A percentile compares a stretch with the other conserved stretches of the same genome.
Evolutionary conservation across 140 eudicot genomes (phyloP).

Genomic region (Bidens hawaiensis): DNA sequence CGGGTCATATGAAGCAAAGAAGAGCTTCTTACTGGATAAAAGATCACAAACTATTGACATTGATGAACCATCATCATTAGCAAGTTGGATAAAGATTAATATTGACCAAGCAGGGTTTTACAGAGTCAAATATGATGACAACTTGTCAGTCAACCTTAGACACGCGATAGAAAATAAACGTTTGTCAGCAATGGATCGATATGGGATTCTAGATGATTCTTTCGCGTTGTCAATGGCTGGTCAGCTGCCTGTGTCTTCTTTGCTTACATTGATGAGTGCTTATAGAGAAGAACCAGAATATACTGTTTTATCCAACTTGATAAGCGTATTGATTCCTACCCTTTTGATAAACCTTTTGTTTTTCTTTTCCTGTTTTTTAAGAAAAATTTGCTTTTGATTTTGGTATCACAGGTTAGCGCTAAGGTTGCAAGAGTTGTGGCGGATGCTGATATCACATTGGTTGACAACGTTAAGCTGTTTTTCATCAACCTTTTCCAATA

Average conservation of each 20-base stretch:
- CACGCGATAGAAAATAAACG: conserved; percentile 63
- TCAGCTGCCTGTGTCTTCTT: conserved; percentile 67
- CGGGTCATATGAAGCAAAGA: conserved; percentile 68
- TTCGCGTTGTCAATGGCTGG: conserved; percentile 87
- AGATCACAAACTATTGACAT: conserved; percentile 50
- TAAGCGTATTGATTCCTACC: conserved; percentile 44
- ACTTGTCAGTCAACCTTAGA: conserved; percentile 66
- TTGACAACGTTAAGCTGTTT: conserved; percentile 49
- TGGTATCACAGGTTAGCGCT: conserved; percentile 55
- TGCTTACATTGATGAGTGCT: conserved; percentile 81
- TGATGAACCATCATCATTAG: conserved; percentile 30
- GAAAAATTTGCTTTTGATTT: too few relatives aligned
- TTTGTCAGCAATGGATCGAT: conserved; percentile 71
- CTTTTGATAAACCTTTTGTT: neutral
- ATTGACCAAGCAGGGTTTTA: conserved; percentile 82
- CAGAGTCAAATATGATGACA: conserved; percentile 81
- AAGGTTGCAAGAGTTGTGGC: conserved; percentile 73
- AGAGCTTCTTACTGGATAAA: conserved; percentile 54
- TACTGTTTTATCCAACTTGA: conserved; percentile 81
- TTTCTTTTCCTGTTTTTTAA: too few relatives aligned
- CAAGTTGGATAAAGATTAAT: conserved; percentile 82
- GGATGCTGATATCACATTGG: conserved; percentile 65
- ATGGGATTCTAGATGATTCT: conserved; percentile 84
- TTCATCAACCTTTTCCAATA: conserved; percentile 75
- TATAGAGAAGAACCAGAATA: conserved; percentile 82